Conservation (phyloP, 2,329 filamentous ascomycete species). For the Magnaporthales sp. region DNA sequence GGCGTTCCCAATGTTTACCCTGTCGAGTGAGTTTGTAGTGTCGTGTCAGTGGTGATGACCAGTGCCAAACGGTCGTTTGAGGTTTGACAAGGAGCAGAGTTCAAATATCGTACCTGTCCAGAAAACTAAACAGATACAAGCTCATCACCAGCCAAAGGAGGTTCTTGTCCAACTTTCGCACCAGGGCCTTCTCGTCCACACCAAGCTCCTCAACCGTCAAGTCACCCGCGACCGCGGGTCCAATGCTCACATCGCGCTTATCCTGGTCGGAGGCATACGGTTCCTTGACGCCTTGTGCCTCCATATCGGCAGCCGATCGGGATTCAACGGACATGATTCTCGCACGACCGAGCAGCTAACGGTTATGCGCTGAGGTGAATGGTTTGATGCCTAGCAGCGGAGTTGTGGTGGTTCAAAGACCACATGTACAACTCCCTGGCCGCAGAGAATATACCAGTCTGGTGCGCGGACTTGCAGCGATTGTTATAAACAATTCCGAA, state of each 20-base stretch:
- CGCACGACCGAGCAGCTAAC: not conserved
- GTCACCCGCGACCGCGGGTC: not conserved
- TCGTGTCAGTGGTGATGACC: not conserved
- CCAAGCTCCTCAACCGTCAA: slow-evolving; percentile 8
- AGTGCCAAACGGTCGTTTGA: not conserved
- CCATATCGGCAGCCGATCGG: not conserved
- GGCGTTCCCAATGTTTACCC: slow-evolving; percentile 67
- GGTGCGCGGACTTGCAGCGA: not conserved
- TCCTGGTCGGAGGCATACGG: not conserved
- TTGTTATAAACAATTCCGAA: not conserved
- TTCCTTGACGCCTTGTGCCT: not conserved
- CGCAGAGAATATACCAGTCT: not conserved
- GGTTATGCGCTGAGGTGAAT: not conserved
- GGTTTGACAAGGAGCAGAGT: slow-evolving; percentile 6
- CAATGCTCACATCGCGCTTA: not conserved
- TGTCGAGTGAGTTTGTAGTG: too few species aligned
- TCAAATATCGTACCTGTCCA: slow-evolving; percentile 49
- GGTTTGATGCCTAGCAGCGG: not conserved
- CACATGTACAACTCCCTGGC: not conserved
- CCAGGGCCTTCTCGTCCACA: slow-evolving; percentile 42
- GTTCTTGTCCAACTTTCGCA: slow-evolving; percentile 55
- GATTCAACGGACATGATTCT: not conserved
- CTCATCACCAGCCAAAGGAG: slow-evolving; percentile 60
- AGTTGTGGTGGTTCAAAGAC: not conserved
- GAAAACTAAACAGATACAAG: slow-evolving; percentile 66